These are phyloP conservation scores for Thraustochytrium striatum DNA, from an alignment of 352 stramenopile species.

Conservation along the genomic window DNA sequence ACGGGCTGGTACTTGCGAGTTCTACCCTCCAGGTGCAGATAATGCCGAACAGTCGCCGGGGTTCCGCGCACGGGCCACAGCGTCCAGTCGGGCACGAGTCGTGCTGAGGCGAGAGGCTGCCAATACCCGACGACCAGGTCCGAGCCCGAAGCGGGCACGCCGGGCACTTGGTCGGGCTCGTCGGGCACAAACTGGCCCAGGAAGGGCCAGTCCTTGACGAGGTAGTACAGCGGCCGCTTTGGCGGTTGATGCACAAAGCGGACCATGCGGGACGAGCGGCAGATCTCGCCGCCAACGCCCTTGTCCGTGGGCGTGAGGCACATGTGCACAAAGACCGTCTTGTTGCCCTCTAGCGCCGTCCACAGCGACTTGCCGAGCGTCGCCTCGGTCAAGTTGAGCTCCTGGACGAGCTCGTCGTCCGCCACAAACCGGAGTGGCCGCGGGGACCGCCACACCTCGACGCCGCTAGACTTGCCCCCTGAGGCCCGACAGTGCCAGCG, in stretches of 20 bases:
- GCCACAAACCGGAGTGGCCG: background rate
- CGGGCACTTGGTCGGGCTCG: background rate
- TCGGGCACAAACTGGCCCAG: slow-evolving; percentile 11
- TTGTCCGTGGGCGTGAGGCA: background rate
- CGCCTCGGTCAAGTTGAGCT: background rate
- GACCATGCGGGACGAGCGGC: slow-evolving; percentile 1
- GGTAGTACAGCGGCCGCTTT: background rate
- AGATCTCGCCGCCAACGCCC: background rate
- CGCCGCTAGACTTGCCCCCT: background rate
- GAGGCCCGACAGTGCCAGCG: background rate
- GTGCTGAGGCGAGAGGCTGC: slow-evolving; percentile 8
- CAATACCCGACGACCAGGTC: slow-evolving; percentile 11
- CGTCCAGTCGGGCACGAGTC: slow-evolving; percentile 35
- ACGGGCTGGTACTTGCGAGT: slow-evolving; percentile 2
- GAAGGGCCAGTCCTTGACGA: slow-evolving; percentile 11
- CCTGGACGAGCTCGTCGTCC: background rate
- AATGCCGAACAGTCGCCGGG: background rate
- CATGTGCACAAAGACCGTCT: background rate
- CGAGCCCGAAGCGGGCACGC: background rate
- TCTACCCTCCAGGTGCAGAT: background rate
- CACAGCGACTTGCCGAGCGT: background rate
- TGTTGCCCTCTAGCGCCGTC: background rate
- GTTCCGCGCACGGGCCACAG: background rate
- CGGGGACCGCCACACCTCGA: background rate
- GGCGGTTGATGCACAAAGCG: background rate